Evolutionary conservation across 2,329 filamentous ascomycete genomes (phyloP).

Genomic region (Diaporthe velutina): DNA sequence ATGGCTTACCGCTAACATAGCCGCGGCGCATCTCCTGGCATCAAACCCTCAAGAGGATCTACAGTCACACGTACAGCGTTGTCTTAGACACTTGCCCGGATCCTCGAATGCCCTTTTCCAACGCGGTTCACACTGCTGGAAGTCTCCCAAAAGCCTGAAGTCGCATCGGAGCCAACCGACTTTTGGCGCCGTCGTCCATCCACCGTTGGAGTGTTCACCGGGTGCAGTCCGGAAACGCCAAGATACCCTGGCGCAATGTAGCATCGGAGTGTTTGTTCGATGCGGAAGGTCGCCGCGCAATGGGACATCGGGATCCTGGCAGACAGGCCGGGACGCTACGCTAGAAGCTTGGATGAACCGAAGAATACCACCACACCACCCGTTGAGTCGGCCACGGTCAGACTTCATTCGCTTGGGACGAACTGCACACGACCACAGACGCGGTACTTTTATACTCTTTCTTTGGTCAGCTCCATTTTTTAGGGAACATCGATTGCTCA

Average conservation of each 20-base stretch:
- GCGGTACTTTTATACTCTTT: background rate
- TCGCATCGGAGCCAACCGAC: background rate
- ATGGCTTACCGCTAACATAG: background rate
- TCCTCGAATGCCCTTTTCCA: background rate
- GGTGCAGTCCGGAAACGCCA: background rate
- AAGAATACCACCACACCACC: slow-evolving; percentile 7
- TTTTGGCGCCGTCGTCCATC: background rate
- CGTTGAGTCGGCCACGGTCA: background rate
- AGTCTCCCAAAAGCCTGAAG: background rate
- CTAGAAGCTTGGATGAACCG: slow-evolving; percentile 21
- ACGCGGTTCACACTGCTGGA: background rate
- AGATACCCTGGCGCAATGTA: background rate
- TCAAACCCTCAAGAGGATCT: no score
- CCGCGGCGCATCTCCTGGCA: background rate
- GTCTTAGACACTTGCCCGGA: background rate
- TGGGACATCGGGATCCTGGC: background rate
- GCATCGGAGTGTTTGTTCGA: slow-evolving; percentile 10
- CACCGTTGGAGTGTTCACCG: background rate
- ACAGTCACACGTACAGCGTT: background rate
- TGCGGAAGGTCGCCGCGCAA: slow-evolving; percentile 19
- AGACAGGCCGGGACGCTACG: slow-evolving; percentile 20
- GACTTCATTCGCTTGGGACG: slow-evolving; percentile 13
- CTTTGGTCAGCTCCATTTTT: background rate
- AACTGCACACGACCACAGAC: background rate
- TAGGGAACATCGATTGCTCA: background rate